phyloP scores from a whole-genome alignment of 768 basidiomycete genomes.

The Suillus fuscotomentosus region DNA sequence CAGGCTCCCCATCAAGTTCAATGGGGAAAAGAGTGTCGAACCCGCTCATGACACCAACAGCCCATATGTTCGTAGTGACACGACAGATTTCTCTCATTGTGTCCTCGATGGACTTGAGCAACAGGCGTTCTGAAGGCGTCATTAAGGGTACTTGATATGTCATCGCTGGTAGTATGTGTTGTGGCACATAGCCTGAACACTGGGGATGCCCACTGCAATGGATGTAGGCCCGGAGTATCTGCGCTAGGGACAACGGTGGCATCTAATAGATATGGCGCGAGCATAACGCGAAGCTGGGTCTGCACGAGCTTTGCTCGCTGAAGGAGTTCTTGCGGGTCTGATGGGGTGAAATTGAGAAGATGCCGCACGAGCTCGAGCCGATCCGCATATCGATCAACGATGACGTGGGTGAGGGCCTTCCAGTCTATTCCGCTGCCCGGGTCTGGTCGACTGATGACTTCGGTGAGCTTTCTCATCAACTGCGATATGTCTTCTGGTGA shows the following conservation, averaged over 20 bases:
- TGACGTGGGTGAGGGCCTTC: conserved; percentile 34
- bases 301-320: conserved; percentile 9
- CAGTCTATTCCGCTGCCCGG: conserved; percentile 40
- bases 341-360: conserved; percentile 26
- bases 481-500: conserved; percentile 13
- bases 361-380: conserved; percentile 40
- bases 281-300: conserved; percentile 21
- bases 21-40: not conserved
- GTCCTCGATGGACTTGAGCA: conserved; percentile 11
- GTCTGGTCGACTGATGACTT: conserved; percentile 2
- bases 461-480: conserved; percentile 6
- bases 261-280: conserved; percentile 13
- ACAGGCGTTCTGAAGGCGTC: conserved; percentile 13
- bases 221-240: not conserved
- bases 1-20: not conserved
- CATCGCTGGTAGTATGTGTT: conserved; percentile 9
- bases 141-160: not conserved
- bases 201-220: conserved; percentile 11
- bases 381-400: conserved; percentile 41
- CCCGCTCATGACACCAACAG: conserved; percentile 13
- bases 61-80: conserved; percentile 20
- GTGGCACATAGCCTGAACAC: conserved; percentile 11
- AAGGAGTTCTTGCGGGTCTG: conserved; percentile 14
- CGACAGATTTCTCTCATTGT: conserved; percentile 19
- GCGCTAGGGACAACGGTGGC: conserved; percentile 5